phyloP scores from a whole-genome alignment of 305 asterid genomes.

The Lippia alba region DNA sequence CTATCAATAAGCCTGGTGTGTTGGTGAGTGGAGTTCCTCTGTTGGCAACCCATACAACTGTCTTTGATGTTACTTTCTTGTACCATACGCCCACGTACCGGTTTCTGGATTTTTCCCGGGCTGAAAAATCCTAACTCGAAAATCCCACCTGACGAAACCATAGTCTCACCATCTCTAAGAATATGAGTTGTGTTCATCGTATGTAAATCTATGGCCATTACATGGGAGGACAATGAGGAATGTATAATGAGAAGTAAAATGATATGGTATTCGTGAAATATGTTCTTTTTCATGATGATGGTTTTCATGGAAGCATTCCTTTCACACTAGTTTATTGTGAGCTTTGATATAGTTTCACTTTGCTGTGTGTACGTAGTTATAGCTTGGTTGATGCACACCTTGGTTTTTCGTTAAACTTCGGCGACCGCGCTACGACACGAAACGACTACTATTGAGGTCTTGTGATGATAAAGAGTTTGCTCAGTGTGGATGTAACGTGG shows the following conservation, averaged over 20 bases:
- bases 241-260: constrained; percentile 10
- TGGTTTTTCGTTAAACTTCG: no score
- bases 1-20: constrained; percentile 34
- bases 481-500: no score
- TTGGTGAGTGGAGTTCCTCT: constrained; percentile 39
- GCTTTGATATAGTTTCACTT: no score
- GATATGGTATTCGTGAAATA: not conserved
- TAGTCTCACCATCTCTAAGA: constrained; percentile 40
- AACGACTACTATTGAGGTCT: no score
- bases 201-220: constrained; percentile 27
- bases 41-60: constrained; percentile 56
- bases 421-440: no score
- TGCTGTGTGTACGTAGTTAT: no score
- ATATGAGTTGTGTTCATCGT: constrained; percentile 35
- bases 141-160: constrained; percentile 43
- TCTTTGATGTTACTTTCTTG: constrained; percentile 31
- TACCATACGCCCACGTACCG: constrained; percentile 60
- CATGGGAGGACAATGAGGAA: constrained; percentile 1
- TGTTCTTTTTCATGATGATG: constrained; percentile 26
- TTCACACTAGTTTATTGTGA: no score
- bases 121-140: constrained; percentile 61
- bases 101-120: constrained; percentile 37
- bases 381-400: no score
- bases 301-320: no score
- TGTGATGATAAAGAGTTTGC: no score